Base-by-base conservation (phyloP, 2,329 filamentous ascomycete species). In the Xylariaceae sp. region DNA sequence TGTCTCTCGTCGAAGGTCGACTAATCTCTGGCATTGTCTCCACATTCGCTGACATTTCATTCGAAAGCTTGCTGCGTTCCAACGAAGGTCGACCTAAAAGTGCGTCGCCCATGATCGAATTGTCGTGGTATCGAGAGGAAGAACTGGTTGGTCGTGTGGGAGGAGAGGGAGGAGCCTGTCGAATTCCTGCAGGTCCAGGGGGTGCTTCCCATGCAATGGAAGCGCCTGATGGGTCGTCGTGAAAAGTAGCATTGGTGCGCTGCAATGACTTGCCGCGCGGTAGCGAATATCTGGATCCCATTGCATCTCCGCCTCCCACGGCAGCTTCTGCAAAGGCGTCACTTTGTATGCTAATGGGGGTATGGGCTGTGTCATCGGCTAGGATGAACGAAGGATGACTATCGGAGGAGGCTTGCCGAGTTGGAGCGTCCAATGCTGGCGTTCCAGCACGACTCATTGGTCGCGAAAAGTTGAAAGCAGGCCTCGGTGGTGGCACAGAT, bases 401-500 rank as follows among this genome's bases (percentile, higher is more conserved):
- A 67, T 89, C 87, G 4, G 81, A 84, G 17, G 86, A 88, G 6
- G 83, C 78, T 70, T 88, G 85, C 42, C 85, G 78, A 8, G 80
- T 78, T 52, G 85, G 84, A 49, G 76, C 73, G n/a, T 88, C 83
- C 66, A 81, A 76, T 50, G 69, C 75, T 13, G 84, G 83, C 10
- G 82, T 86, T 62, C 85, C 85, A 61, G 86, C 83, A 70, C 88
- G 82, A 73, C 93, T 97, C 62, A 96, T 76, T 0, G 94, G 94
- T 49, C 94, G 84, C 0, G 94, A 97, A 73, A 97, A 97, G 74
- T 99, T 97, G 75, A 95, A 93, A 0, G 89, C 85, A 0, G 91
- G 89, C 13, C 88, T 83, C 10, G 87, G 85, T 42, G 92, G 70
- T 8, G 73, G 81, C 50, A 82, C 81, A 1, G 92, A 96, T 54